Base-by-base conservation (phyloP, 345 rosid species). In the Arabidopsis thaliana region DNA sequence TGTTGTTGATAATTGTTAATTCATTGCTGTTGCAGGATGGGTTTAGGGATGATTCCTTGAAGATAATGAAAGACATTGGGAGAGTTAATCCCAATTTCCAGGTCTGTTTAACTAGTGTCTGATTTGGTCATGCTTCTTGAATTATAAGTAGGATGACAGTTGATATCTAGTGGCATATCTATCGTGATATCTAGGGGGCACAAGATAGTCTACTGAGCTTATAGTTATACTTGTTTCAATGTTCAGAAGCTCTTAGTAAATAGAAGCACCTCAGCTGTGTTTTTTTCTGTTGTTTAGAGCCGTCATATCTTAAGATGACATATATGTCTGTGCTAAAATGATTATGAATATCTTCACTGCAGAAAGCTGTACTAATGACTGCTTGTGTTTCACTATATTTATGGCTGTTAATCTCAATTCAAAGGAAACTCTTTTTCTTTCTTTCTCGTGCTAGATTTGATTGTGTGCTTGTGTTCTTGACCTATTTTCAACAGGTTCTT, bases 11-110 rank as follows among this genome's bases (percentile, higher is more conserved):
- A 46, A 24, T 33, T 66, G 55, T 62, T 6, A 32, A 20, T 41
- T 56, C 14, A 8, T 28, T 74, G 56, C 57, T 83, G 63, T 7
- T 92, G 79, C 85, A 95, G 99, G 98, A 88, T 79, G 99, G 98
- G 4, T 92, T 92, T 75, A 87, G 83, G 77, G 98, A 92, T 67
- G 99, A 95, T 71, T 95, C 99, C 23, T 66, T 88, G 78, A 89
- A 72, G 81, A 92, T 92, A 56, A 92, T 95, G 96, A 95, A 81
- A 84, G 93, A 90, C 23, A 89, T 92, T 44, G 80, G 86, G 78
- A 86, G 81, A 73, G 74, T 55, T 59, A 88, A 77, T 74, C 51
- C 83, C 57, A 73, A 49, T 12, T 87, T 87, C 79, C 98, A 95
- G 98, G 99, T 95, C 57, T 77, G 90, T 72, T 37, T n/a, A 44